Base-by-base conservation (phyloP, 805 yeast genomes). In the Saturnispora kantuleensis region DNA sequence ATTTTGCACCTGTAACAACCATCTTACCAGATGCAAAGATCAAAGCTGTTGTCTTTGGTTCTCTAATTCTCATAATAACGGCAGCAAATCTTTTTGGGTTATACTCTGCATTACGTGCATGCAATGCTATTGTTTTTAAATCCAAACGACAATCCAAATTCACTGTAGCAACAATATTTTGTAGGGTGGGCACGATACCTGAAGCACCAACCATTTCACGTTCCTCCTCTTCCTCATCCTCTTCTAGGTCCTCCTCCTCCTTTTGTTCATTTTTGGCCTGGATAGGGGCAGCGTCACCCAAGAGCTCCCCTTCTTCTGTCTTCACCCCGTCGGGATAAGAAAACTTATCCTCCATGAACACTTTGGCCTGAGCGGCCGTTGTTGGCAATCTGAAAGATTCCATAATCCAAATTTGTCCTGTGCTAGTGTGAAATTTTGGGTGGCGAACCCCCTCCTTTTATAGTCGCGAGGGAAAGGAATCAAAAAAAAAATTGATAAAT, bases 1-100 rank as follows among this genome's bases (percentile, higher is more conserved):
- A 84, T 65, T 93, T 93, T 18, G 98, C 98, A 76, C 98, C 98
- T 29, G 97, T 93, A 12, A 93, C 98, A 54, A 93, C 98, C 98
- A 93, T 93, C 66, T 93, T 93, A 58, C 98, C 98, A 2, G 97
- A 88, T 1, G 98, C 98, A 65, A 93, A 93, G 53, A 93, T 93
- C 54, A 93, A 73, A 0, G 98, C 97, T 2, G 98, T 93, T 1
- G 98, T 93, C 65, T 93, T 93, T 13, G 98, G 98, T 64, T 93
- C 98, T 66, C 98, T 79, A 56, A 93, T 93, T 74, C 98, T 85
- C 98, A 93, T 93, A 56, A 93, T 93, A 41, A 93, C 98, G 47
- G 98, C 98, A 11, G 98, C 98, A 70, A 93, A 93, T 71, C 98
- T 95, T 59, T 84, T 87, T 42, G 98, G 98, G 58, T 93, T 93